Conservation (phyloP, 192 early-diverging fungal species). For the Coemansia sp. region DNA sequence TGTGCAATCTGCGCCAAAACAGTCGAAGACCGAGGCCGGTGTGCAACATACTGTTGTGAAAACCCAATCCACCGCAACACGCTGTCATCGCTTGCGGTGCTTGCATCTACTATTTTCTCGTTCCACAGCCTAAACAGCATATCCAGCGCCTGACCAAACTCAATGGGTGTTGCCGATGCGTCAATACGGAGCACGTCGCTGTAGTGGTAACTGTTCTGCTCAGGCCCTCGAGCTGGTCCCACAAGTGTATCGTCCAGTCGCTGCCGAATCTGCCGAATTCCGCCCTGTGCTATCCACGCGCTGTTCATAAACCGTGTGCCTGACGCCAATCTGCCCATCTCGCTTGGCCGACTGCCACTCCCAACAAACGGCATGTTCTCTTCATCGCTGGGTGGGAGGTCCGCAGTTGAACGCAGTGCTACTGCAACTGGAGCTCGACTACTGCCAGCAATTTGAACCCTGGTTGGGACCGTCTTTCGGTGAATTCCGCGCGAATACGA, state of each 20-base stretch:
- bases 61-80: slow-evolving; percentile 46
- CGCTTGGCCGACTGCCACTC: background rate
- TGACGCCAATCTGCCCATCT: slow-evolving; percentile 15
- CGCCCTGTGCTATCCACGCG: slow-evolving; percentile 46
- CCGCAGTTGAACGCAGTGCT: background rate
- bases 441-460: slow-evolving; percentile 3
- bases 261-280: slow-evolving; percentile 23
- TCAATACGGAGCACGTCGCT: slow-evolving; percentile 39
- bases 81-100: background rate
- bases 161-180: slow-evolving; percentile 19
- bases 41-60: slow-evolving; percentile 22
- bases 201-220: slow-evolving; percentile 10
- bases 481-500: background rate
- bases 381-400: background rate
- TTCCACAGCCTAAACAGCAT: slow-evolving; percentile 45
- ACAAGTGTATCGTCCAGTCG: background rate
- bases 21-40: slow-evolving; percentile 7
- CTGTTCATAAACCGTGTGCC: slow-evolving; percentile 35
- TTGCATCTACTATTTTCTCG: background rate
- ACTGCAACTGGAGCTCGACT: background rate
- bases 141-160: slow-evolving; percentile 39
- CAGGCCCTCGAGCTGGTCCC: background rate
- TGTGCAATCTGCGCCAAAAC: slow-evolving; percentile 18
- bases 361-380: background rate
- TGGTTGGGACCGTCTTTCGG: slow-evolving; percentile 20